Evolutionary conservation across 2,329 filamentous ascomycete genomes (phyloP).

Genomic region (Pseudogymnoascus sp.): DNA sequence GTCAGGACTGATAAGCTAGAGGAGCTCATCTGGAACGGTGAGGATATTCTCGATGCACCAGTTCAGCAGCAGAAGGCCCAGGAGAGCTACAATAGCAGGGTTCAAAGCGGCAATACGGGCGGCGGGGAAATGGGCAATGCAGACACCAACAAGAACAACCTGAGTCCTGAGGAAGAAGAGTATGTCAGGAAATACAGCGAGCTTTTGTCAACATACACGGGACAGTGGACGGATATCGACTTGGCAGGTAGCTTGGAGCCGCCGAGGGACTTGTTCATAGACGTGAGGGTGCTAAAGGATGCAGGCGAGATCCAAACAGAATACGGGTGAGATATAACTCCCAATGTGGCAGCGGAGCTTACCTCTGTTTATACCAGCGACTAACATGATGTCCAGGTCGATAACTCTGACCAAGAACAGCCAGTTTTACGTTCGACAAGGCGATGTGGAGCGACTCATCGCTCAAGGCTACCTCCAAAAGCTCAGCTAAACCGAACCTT

Average conservation of each 20-base stretch:
- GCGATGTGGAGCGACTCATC: conserved; percentile 90
- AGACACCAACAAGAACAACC: conserved; percentile 56
- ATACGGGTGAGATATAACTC: conserved; percentile 64
- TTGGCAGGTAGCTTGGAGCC: conserved; percentile 88
- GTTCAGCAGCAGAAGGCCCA: conserved; percentile 44
- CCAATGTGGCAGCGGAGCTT: neutral
- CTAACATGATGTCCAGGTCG: conserved; percentile 46
- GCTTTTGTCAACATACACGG: conserved; percentile 89
- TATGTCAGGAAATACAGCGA: conserved; percentile 90
- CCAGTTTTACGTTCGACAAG: conserved; percentile 93
- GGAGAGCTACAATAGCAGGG: conserved; percentile 20
- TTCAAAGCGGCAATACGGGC: conserved; percentile 27
- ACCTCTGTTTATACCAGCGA: conserved; percentile 13
- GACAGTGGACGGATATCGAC: conserved; percentile 97
- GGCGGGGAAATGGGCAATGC: conserved; percentile 32
- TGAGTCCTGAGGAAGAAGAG: conserved; percentile 94
- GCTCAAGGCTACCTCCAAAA: conserved; percentile 91
- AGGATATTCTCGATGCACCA: conserved; percentile 66
- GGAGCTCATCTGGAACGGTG: conserved; percentile 84
- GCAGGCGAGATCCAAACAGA: conserved; percentile 98
- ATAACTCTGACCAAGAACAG: conserved; percentile 97
- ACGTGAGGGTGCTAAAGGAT: conserved; percentile 91
- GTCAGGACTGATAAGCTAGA: conserved; percentile 87
- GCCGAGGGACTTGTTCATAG: conserved; percentile 91
- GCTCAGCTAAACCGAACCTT: conserved; percentile 51